phyloP scores from a whole-genome alignment of 1,139 yeast species.

The Arxiozyma heterogenica region DNA sequence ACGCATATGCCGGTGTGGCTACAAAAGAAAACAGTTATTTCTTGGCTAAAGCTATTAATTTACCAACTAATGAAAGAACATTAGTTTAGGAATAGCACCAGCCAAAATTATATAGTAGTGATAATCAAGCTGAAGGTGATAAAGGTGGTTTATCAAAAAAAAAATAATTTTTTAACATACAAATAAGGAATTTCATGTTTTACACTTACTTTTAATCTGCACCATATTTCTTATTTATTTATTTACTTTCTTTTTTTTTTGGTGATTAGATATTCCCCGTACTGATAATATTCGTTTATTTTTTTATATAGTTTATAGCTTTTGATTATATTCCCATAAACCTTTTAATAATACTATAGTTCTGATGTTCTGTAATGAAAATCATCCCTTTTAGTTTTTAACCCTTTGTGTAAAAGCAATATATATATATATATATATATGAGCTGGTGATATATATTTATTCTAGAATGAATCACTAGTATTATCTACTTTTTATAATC shows the following conservation, averaged over 20 bases:
- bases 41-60: constrained; percentile 29
- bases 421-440: too few species aligned
- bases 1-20: constrained; percentile 87
- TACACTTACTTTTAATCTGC: too few species aligned
- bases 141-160: neutral
- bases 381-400: neutral
- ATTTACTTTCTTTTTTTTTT: neutral
- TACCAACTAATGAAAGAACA: constrained; percentile 15
- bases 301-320: neutral
- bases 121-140: neutral
- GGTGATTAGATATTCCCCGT: too few species aligned
- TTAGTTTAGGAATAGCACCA: neutral
- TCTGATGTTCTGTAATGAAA: too few species aligned
- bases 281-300: neutral
- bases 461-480: too few species aligned
- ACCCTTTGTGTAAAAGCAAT: too few species aligned
- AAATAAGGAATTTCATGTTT: too few species aligned
- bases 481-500: too few species aligned
- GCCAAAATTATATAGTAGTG: too few species aligned
- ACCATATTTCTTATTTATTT: neutral
- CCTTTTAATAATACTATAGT: too few species aligned
- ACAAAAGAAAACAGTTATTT: constrained; percentile 61
- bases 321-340: neutral
- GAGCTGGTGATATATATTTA: too few species aligned
- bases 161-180: too few species aligned